Evolutionary conservation across 2,329 filamentous ascomycete genomes (phyloP), one percentile per base, ranked within the genome.

Genomic region (Penicillium corylophilum): DNA sequence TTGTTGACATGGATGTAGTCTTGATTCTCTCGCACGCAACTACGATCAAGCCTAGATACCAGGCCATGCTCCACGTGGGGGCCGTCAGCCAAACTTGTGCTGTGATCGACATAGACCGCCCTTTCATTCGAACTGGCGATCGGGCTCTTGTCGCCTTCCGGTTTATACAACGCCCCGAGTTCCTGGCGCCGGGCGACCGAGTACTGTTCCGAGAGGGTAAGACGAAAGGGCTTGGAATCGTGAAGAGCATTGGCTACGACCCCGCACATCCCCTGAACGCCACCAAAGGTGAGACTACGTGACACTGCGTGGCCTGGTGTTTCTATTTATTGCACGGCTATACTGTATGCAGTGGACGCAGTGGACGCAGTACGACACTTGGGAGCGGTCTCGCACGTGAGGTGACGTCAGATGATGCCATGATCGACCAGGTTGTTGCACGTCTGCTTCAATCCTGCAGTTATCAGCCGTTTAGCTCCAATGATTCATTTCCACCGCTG

Each of bases 61-160:
- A 99, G 76, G 94, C 94, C 0, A 99, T 97, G 92, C 81, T 99
- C 20, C 94, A 99, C 64, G 92, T 99, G 4, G 94, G 94, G 0
- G 89, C 94, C 0, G 89, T 99, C 39, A 90, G 88, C 36, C 94
- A 99, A 74, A 99, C 94, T 0, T 99, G 94, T 67, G 86, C 91
- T 10, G 96, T 99, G 67, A 95, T 99, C 65, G 94, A 96, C 66
- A 94, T 99, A 60, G 94, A 99, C 69, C 86, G 93, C n/a, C 88
- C 89, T 23, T 94, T 92, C 64, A 96, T 99, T 59, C 85, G 94
- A 7, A 96, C 93, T 0, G 94, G 94, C 9, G 94, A 97, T 70
- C 82, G 93, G n/a, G 94, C 94, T 2, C 86, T 86, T 0, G 94
- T 99, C 1, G 94, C 93, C 0, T 99, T 99, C 75, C 85, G 87